Conservation (phyloP, 106 monocot species). For the Phalaenopsis equestris region DNA sequence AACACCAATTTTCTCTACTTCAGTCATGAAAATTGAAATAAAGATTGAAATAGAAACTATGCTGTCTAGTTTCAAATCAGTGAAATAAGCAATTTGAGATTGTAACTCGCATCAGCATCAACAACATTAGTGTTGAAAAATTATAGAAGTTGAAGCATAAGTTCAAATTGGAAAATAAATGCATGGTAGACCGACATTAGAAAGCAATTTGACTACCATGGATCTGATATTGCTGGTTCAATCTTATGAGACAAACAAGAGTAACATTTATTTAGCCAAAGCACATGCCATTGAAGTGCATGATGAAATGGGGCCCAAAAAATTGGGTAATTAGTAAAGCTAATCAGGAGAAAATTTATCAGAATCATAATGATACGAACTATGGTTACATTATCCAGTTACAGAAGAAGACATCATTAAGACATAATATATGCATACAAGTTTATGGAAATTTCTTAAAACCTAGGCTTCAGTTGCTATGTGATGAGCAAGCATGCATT, state of each 20-base stretch:
- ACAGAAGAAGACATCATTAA: background rate
- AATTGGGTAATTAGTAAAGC: background rate
- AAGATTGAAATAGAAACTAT: no score
- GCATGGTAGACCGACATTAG: background rate
- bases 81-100: no score
- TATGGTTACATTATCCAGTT: background rate
- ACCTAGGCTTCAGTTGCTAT: background rate
- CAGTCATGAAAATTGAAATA: no score
- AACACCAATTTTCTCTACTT: no score
- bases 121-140: no score
- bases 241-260: background rate
- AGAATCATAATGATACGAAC: background rate
- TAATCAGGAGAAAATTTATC: background rate
- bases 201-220: background rate
- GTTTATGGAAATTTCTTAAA: background rate
- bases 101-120: no score
- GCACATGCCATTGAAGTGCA: background rate
- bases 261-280: background rate
- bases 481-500: background rate
- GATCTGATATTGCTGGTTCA: constrained; percentile 1
- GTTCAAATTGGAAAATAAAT: background rate
- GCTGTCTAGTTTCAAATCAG: no score
- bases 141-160: no score
- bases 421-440: background rate
- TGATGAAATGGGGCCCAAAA: background rate